phyloP scores from a whole-genome alignment of 2,329 filamentous ascomycete genomes.

The Venturia oleaginea region DNA sequence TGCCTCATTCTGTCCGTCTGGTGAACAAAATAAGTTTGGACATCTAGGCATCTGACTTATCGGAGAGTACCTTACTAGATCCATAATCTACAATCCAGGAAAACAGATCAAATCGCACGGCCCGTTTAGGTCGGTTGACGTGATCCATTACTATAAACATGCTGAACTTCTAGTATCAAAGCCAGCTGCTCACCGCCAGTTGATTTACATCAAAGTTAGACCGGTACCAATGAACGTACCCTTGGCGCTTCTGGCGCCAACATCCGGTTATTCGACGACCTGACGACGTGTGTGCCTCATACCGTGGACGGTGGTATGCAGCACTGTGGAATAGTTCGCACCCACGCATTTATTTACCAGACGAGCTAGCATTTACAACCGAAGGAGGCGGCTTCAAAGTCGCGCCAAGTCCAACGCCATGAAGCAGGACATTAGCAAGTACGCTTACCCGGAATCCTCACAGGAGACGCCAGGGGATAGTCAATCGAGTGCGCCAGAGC shows the following conservation, averaged over 20 bases:
- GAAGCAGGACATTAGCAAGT: neutral
- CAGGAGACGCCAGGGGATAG: neutral
- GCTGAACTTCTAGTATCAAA: neutral
- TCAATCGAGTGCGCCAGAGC: neutral
- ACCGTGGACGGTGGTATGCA: no score
- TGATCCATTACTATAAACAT: neutral
- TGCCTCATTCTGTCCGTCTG: neutral
- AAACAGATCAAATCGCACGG: neutral
- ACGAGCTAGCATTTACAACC: neutral
- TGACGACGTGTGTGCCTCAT: neutral
- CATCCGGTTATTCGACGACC: neutral
- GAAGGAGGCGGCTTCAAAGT: neutral
- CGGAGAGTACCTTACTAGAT: no score
- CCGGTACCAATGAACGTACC: neutral
- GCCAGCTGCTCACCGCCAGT: neutral
- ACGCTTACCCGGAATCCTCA: neutral
- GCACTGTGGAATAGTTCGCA: neutral
- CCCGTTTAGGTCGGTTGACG: neutral
- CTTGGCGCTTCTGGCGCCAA: neutral
- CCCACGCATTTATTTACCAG: neutral
- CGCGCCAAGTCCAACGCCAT: neutral
- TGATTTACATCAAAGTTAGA: neutral
- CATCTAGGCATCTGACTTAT: neutral
- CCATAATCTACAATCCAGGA: neutral
- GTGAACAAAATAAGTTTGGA: no score